Evolutionary conservation across 129 eudicot species (phyloP).

Genomic region (Helichrysum umbraculigerum): DNA sequence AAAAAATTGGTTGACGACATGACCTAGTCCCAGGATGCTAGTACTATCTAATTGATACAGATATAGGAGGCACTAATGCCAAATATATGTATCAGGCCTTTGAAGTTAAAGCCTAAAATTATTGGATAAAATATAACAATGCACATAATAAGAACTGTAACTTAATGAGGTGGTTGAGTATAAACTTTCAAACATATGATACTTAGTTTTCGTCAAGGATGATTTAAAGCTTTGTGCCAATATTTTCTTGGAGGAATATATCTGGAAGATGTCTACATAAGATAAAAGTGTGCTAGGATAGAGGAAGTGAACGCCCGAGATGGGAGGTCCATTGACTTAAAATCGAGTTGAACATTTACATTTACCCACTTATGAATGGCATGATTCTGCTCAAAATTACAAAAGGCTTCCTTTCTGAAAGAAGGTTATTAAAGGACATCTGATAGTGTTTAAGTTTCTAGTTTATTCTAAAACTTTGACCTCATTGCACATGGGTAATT

Average conservation of each 20-base stretch:
- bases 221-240: background rate
- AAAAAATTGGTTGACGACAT: too few species aligned
- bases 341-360: background rate
- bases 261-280: constrained; percentile 1
- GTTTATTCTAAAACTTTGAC: constrained; percentile 4
- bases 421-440: background rate
- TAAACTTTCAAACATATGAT: background rate
- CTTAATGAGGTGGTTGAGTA: background rate
- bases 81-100: background rate
- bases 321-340: background rate
- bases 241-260: background rate
- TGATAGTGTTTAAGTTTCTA: background rate
- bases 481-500: constrained; percentile 18
- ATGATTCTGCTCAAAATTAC: background rate
- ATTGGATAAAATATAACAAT: background rate
- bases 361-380: background rate
- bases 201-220: background rate
- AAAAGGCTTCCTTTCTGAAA: background rate
- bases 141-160: background rate
- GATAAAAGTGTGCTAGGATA: constrained; percentile 4
- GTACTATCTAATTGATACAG: too few species aligned
- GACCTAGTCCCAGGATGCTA: too few species aligned
- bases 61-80: background rate
- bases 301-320: background rate
- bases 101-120: background rate